Evolutionary conservation across 768 basidiomycete species (phyloP).

Genomic region (Chlorophyllum brunneum): DNA sequence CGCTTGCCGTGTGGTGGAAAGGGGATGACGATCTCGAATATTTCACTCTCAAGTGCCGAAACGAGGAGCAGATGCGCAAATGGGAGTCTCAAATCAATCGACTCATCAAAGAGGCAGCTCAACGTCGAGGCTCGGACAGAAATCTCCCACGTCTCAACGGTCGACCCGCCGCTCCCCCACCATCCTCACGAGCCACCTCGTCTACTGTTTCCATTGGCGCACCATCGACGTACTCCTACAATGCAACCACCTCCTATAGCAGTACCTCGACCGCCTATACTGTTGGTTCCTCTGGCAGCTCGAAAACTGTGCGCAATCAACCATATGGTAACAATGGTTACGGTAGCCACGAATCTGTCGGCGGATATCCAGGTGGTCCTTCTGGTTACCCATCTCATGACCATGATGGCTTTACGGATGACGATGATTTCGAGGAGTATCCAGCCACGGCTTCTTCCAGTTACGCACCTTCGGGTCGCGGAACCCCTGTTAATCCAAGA

Average conservation of each 20-base stretch:
- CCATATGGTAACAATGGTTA: constrained; percentile 4
- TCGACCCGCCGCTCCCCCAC: background rate
- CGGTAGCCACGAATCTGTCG: constrained; percentile 3
- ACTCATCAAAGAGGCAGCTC: constrained; percentile 75
- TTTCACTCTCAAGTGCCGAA: constrained; percentile 90
- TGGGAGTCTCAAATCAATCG: constrained; percentile 92
- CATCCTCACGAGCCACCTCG: constrained; percentile 5
- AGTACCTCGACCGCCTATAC: constrained; percentile 6
- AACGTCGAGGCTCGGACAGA: constrained; percentile 65
- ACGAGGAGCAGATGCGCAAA: constrained; percentile 87
- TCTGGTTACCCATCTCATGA: constrained; percentile 55
- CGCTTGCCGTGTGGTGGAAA: constrained; percentile 91
- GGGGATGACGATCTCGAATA: constrained; percentile 91
- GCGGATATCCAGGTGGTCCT: constrained; percentile 29
- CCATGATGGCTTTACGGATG: constrained; percentile 62
- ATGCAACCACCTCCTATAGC: constrained; percentile 18
- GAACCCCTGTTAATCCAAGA: constrained; percentile 65
- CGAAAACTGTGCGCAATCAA: background rate
- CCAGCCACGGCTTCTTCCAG: constrained; percentile 38
- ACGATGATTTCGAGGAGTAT: constrained; percentile 76
- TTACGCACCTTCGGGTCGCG: constrained; percentile 58
- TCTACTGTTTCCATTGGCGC: constrained; percentile 11
- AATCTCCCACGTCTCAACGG: constrained; percentile 8
- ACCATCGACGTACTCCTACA: constrained; percentile 28
- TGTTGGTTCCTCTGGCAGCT: background rate